Percentiles rank a stretch among this genome's conserved stretches.
Conservation (phyloP, 192 early-diverging fungal species). For the Backusella tarrabulga region DNA sequence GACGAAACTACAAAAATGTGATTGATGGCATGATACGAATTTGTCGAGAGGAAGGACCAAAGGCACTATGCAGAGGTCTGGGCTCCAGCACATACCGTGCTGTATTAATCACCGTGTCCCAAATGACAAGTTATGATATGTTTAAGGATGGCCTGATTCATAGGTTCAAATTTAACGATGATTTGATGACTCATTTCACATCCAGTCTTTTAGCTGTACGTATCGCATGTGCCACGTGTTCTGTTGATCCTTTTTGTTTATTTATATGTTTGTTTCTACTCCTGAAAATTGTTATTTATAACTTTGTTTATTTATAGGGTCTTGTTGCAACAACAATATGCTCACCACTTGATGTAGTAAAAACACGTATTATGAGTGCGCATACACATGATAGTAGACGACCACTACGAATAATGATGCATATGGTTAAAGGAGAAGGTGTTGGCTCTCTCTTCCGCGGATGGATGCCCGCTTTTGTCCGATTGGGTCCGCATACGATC, state of each 20-base stretch:
- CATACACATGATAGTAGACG: conserved; percentile 24
- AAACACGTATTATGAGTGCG: conserved; percentile 83
- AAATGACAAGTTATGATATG: conserved; percentile 75
- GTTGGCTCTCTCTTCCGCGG: conserved; percentile 75
- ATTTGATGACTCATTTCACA: conserved; percentile 65
- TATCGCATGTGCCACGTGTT: background rate
- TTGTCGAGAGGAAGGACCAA: conserved; percentile 68
- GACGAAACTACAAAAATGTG: conserved; percentile 75
- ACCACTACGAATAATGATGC: conserved; percentile 28
- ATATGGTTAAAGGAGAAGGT: conserved; percentile 72
- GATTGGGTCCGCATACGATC: conserved; percentile 83
- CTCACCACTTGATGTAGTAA: conserved; percentile 79
- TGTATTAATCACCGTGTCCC: conserved; percentile 77
- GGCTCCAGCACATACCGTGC: conserved; percentile 88
- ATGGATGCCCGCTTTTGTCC: conserved; percentile 80
- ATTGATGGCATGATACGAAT: conserved; percentile 75
- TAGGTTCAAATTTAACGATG: conserved; percentile 60
- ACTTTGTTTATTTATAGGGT: conserved; percentile 41
- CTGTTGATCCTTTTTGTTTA: background rate
- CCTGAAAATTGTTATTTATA: background rate
- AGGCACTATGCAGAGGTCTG: conserved; percentile 84
- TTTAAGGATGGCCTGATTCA: conserved; percentile 69
- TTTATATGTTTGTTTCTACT: background rate
- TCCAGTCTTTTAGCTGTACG: conserved; percentile 70
- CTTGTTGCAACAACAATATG: conserved; percentile 73